These are phyloP conservation scores for Daldinia loculata DNA, from an alignment of 495 filamentous ascomycete species.

Conservation along the genomic window DNA sequence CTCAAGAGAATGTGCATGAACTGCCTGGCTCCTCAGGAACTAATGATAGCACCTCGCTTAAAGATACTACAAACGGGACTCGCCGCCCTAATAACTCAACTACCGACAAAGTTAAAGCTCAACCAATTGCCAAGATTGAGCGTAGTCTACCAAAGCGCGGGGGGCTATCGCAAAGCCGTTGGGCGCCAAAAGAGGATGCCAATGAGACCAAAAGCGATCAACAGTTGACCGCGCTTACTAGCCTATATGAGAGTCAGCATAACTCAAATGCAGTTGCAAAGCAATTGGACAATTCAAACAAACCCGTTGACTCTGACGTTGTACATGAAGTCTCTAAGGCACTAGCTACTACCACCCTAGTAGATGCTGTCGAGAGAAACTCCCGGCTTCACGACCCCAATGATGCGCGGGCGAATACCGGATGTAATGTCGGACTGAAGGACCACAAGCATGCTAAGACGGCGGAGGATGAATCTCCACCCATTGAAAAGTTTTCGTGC, in stretches of 20 bases:
- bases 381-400: not conserved
- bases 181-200: not conserved
- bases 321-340: not conserved
- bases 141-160: no score
- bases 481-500: not conserved
- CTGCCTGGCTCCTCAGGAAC: not conserved
- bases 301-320: not conserved
- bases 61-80: not conserved
- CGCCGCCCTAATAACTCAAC: no score
- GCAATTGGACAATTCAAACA: no score
- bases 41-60: not conserved
- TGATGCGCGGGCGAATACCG: not conserved
- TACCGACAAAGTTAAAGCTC: not conserved
- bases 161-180: not conserved
- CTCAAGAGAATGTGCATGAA: not conserved
- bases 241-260: not conserved
- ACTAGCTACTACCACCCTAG: not conserved
- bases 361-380: not conserved
- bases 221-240: not conserved
- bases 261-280: not conserved
- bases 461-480: not conserved
- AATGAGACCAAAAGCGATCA: not conserved
- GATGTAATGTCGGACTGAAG: not conserved
- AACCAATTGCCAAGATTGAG: not conserved
- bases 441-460: not conserved